These are phyloP conservation scores for Yamadazyma oceani DNA, from an alignment of 1,139 yeast species.

Conservation along the genomic window DNA sequence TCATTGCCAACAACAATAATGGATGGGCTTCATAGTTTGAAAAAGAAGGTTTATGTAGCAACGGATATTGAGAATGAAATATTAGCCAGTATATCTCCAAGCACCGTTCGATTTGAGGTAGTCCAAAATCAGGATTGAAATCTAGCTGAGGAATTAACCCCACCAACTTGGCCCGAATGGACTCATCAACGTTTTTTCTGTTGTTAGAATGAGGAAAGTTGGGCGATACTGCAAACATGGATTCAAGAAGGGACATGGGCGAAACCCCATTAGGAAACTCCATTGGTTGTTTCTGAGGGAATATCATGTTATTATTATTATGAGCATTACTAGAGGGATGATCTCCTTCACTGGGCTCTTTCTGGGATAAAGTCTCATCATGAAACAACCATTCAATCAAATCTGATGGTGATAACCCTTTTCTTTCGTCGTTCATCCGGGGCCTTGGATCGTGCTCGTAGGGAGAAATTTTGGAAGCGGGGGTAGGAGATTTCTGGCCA, in stretches of 20 bases:
- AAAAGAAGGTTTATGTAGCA: constrained; percentile 63
- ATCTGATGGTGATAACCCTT: constrained; percentile 26
- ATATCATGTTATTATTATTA: constrained; percentile 1
- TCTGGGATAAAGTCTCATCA: constrained; percentile 18
- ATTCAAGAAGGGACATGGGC: constrained; percentile 28
- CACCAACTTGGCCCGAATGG: constrained; percentile 28
- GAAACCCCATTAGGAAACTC: constrained; percentile 18
- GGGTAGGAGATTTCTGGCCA: constrained; percentile 2
- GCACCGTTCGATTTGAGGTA: constrained; percentile 24
- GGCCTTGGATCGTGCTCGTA: neutral
- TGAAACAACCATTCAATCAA: constrained; percentile 32
- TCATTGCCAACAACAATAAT: constrained; percentile 52
- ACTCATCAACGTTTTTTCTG: constrained; percentile 25
- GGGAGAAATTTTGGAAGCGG: neutral
- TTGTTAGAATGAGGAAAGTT: constrained; percentile 29
- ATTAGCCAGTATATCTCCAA: constrained; percentile 50
- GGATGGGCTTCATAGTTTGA: constrained; percentile 51
- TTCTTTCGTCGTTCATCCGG: neutral
- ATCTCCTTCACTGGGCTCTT: constrained; percentile 5
- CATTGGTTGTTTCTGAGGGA: constrained; percentile 5
- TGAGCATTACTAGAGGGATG: constrained; percentile 6
- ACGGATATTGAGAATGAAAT: constrained; percentile 61
- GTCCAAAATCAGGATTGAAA: constrained; percentile 27
- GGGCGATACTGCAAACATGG: constrained; percentile 32
- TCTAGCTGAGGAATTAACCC: constrained; percentile 33